Evolutionary conservation across 257 asterid genomes (phyloP).

Genomic region (Haberlea rhodopensis): DNA sequence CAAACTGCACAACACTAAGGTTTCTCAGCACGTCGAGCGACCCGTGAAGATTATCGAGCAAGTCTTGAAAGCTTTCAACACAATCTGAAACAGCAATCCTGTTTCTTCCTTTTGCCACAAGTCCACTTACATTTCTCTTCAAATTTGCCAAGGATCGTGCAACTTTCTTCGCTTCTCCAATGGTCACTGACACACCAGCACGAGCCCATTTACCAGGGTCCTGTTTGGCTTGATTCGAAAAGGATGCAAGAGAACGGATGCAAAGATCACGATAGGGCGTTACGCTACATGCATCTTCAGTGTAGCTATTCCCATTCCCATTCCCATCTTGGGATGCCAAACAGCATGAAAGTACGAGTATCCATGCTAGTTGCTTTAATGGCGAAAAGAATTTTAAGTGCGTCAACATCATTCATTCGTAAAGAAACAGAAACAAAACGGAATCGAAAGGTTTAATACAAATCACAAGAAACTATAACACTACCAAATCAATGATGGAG

Average conservation of each 20-base stretch:
- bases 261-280: constrained; percentile 58
- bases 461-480: background rate
- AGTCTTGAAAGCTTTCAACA: constrained; percentile 46
- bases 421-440: background rate
- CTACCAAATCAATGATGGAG: constrained; percentile 9
- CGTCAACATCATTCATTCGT: constrained; percentile 5
- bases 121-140: constrained; percentile 7
- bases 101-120: constrained; percentile 28
- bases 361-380: constrained; percentile 23
- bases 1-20: constrained; percentile 35
- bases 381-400: background rate
- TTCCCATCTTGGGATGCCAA: constrained; percentile 11
- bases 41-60: constrained; percentile 57
- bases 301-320: constrained; percentile 27
- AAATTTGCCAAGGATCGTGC: constrained; percentile 24
- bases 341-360: constrained; percentile 9
- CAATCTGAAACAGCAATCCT: constrained; percentile 47
- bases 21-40: constrained; percentile 50
- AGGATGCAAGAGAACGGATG: constrained; percentile 46
- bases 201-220: constrained; percentile 68
- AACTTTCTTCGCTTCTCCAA: constrained; percentile 47
- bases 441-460: background rate
- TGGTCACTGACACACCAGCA: constrained; percentile 67
- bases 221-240: constrained; percentile 40
- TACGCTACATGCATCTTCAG: constrained; percentile 58